Evolutionary conservation across 768 basidiomycete species (phyloP), one percentile per base, ranked within the genome.

Genomic region (Austroboletus festivus): DNA sequence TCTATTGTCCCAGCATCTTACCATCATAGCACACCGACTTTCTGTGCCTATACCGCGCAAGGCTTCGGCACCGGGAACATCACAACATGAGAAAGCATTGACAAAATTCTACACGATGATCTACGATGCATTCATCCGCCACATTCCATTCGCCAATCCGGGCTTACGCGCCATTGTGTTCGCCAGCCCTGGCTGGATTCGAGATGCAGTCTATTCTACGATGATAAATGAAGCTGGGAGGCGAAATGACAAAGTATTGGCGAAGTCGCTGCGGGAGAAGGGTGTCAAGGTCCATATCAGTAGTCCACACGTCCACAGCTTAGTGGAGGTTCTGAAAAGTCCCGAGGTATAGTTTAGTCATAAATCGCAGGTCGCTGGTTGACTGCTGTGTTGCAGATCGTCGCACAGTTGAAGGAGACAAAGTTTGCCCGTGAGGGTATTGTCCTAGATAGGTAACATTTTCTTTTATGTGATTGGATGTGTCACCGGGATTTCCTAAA

Each of bases 391-490:
- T 21, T 44, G 8, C 53, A 93, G 91, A 80, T 93, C 44, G 72
- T 78, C 5, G 62, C 79, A 3, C 89, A 86, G 53, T 68, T 95
- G 51, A 93, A 92, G 62, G 93, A 94, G 59, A 95, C 96, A 4
- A 98, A 98, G 62, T 99, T 97, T 68, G 94, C 94, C 0, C 75
- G 87, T 33, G 96, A 98, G 68, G 93, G 94, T 4, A 75, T 93
- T 35, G 82, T 91, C 67, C 74, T 98, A 3, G 94, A 98, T 64
- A 93, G 78, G 93, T 91, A 53, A 40, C 63, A 48, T 21, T 31
- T 18, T 28, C 7, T 20, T 4, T 24, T 44, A 20, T 28, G 38
- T 8, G 16, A 26, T 46, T 43, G 11, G 5, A 4, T 33, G 11
- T 5, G n/a, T n/a, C n/a, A n/a, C 5, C 13, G 1, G 18, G 21